These are phyloP conservation scores for Epichloe baconii DNA, from an alignment of 2,329 filamentous ascomycete genomes.

Conservation along the genomic window DNA sequence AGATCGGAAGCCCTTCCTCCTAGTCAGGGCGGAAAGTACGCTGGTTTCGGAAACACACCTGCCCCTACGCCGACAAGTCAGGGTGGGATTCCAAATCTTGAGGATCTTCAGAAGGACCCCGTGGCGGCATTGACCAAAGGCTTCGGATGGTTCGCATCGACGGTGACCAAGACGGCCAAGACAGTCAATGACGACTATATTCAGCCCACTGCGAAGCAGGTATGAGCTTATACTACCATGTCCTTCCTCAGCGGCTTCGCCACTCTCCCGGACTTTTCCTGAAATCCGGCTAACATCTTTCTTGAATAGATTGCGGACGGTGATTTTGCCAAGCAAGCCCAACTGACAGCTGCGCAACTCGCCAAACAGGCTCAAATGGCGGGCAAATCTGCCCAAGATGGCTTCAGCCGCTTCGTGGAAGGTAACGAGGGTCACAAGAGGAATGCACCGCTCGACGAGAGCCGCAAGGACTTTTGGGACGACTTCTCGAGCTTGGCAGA, in stretches of 20 bases:
- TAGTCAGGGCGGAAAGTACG: conserved; percentile 84
- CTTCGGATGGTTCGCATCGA: conserved; percentile 85
- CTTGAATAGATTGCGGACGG: conserved; percentile 57
- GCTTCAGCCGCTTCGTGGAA: conserved; percentile 80
- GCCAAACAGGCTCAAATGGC: conserved; percentile 55
- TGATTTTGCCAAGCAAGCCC: conserved; percentile 58
- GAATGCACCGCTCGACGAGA: conserved; percentile 39
- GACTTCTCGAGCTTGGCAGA: conserved; percentile 64
- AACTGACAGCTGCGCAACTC: conserved; percentile 49
- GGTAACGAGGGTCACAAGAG: conserved; percentile 37
- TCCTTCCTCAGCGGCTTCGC: neutral
- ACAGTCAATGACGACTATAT: conserved; percentile 84
- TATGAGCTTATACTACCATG: conserved; percentile 1
- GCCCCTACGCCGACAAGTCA: conserved; percentile 33
- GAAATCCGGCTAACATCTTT: neutral
- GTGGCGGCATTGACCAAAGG: conserved; percentile 80
- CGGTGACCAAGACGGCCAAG: conserved; percentile 82
- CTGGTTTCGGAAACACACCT: conserved; percentile 74
- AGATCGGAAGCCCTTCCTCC: conserved; percentile 65
- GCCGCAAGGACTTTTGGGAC: conserved; percentile 82
- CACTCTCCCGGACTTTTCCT: neutral
- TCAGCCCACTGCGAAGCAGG: conserved; percentile 61
- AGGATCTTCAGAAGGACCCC: conserved; percentile 85
- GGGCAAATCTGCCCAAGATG: conserved; percentile 62
- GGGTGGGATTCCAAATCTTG: conserved; percentile 50